A percentile compares a stretch with the other conserved stretches of the same genome.
These are phyloP conservation scores for Tephrocybe rancida DNA, from an alignment of 768 basidiomycete genomes.

Conservation along the genomic window DNA sequence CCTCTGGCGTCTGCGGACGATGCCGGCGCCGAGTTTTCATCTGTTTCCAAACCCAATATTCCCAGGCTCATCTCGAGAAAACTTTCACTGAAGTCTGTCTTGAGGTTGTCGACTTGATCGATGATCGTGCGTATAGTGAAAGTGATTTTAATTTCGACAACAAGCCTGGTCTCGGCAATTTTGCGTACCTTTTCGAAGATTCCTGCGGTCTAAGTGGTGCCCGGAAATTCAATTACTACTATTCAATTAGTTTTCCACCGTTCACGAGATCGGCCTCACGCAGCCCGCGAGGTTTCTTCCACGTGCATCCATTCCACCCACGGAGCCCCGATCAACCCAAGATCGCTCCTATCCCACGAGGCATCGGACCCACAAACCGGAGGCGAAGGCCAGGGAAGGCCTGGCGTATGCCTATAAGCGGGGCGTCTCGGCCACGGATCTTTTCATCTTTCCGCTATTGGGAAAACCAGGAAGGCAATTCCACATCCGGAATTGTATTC, in stretches of 20 bases:
- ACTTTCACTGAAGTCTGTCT: too few relatives aligned
- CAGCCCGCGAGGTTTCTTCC: not conserved
- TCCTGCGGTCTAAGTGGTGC: too few relatives aligned
- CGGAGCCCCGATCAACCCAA: not conserved
- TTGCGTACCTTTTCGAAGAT: too few relatives aligned
- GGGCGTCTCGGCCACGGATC: not conserved
- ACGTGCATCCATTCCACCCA: not conserved
- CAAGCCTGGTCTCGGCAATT: too few relatives aligned
- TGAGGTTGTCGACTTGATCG: too few relatives aligned
- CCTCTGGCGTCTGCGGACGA: too few relatives aligned
- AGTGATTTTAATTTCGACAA: too few relatives aligned
- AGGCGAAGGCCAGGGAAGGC: not conserved
- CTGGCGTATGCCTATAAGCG: not conserved
- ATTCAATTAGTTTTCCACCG: too few relatives aligned
- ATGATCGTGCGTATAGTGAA: too few relatives aligned
- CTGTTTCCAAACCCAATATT: not conserved
- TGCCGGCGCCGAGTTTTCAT: slow-evolving; percentile 1
- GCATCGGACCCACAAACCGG: not conserved
- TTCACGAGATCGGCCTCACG: not conserved
- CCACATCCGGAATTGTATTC: not conserved
- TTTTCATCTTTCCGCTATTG: not conserved
- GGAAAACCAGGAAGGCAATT: not conserved
- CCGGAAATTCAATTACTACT: too few relatives aligned
- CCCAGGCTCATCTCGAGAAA: too few relatives aligned
- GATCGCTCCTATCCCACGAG: not conserved